Conservation (phyloP, 805 yeast species). For the Teunomyces tritomae region DNA sequence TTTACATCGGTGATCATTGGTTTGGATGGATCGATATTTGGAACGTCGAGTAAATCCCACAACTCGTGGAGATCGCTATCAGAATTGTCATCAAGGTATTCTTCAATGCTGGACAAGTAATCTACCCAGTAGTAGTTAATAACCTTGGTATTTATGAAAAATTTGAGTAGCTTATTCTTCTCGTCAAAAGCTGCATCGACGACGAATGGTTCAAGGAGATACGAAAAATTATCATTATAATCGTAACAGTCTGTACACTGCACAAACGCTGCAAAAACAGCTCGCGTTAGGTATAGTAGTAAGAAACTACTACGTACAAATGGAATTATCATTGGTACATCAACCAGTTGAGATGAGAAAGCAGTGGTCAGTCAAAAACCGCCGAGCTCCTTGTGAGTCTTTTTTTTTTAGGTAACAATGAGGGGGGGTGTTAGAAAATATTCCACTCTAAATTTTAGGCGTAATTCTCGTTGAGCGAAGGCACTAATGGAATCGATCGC, state of each 20-base stretch:
- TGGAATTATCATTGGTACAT: not conserved
- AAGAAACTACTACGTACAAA: not conserved
- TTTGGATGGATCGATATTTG: slow-evolving; percentile 2
- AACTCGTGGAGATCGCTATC: not conserved
- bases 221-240: not conserved
- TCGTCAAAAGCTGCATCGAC: slow-evolving; percentile 37
- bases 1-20: slow-evolving; percentile 43
- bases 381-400: not conserved
- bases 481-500: too few relatives aligned
- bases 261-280: slow-evolving; percentile 1
- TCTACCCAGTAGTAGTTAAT: slow-evolving; percentile 1
- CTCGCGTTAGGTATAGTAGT: not conserved
- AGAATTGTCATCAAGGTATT: not conserved
- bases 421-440: not conserved
- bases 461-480: too few relatives aligned
- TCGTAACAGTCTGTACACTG: slow-evolving; percentile 11
- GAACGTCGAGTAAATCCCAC: not conserved
- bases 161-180: slow-evolving; percentile 25
- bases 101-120: not conserved
- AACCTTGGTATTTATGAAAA: slow-evolving; percentile 35
- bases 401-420: not conserved
- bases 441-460: too few relatives aligned
- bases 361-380: not conserved
- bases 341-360: not conserved
- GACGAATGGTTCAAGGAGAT: slow-evolving; percentile 23